These are phyloP conservation scores for Vanderwaltozyma yarrowii DNA, from an alignment of 805 yeast species.

Conservation along the genomic window DNA sequence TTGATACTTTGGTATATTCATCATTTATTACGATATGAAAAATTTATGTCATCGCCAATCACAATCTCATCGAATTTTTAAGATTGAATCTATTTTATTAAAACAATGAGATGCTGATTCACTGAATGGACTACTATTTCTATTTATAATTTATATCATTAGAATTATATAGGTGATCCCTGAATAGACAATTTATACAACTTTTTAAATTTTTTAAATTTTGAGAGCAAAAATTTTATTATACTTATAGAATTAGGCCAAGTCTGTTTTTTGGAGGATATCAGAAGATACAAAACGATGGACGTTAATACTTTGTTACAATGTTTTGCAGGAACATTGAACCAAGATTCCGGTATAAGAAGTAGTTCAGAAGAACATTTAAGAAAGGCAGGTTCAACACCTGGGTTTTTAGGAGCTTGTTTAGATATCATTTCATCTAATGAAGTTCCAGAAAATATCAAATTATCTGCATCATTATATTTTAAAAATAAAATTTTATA, in stretches of 20 bases:
- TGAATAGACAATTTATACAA: too few species aligned
- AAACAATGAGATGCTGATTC: too few species aligned
- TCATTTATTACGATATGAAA: neutral
- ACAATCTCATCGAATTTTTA: neutral
- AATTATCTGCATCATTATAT: constrained; percentile 69
- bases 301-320: constrained; percentile 57
- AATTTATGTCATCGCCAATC: neutral
- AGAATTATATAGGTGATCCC: too few species aligned
- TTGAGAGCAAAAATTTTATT: too few species aligned
- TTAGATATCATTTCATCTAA: constrained; percentile 56
- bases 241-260: too few species aligned
- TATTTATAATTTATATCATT: too few species aligned
- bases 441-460: constrained; percentile 41
- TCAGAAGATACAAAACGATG: too few species aligned
- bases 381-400: constrained; percentile 41
- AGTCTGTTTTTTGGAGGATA: too few species aligned
- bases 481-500: constrained; percentile 64
- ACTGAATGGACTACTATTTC: too few species aligned
- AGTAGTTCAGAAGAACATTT: constrained; percentile 62
- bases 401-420: constrained; percentile 78
- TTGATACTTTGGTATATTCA: too few species aligned
- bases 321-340: constrained; percentile 72
- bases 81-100: too few species aligned
- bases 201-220: too few species aligned
- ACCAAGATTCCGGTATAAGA: constrained; percentile 51